Conservation (phyloP, 768 basidiomycete genomes). For the Dictyophora rubrovolvata region DNA sequence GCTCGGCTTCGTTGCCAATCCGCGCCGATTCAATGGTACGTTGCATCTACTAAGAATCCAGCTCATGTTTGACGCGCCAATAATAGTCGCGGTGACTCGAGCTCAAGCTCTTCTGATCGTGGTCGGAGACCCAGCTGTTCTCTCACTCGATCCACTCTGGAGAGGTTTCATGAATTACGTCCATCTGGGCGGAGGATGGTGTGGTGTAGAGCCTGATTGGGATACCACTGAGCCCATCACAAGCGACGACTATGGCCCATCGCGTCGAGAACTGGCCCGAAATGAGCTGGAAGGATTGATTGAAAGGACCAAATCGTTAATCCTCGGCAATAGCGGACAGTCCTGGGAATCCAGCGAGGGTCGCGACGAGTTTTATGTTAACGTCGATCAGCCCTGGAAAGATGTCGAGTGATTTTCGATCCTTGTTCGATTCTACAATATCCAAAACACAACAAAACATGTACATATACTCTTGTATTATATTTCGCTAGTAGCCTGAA, state of each 20-base stretch:
- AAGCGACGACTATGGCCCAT: conserved; percentile 12
- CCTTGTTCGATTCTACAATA: background rate
- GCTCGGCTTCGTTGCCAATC: conserved; percentile 27
- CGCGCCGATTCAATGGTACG: conserved; percentile 31
- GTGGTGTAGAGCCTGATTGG: conserved; percentile 40
- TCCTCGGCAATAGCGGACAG: conserved; percentile 8
- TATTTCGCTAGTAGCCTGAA: too few relatives aligned
- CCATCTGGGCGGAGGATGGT: conserved; percentile 44
- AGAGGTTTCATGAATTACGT: conserved; percentile 50
- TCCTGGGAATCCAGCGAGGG: background rate
- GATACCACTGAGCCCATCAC: conserved; percentile 30
- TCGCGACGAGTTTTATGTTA: conserved; percentile 16
- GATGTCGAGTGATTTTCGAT: conserved; percentile 24
- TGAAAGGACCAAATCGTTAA: conserved; percentile 10
- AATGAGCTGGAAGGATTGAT: conserved; percentile 12
- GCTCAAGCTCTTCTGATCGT: conserved; percentile 51
- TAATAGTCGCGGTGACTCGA: conserved; percentile 48
- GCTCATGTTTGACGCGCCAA: background rate
- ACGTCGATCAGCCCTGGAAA: conserved; percentile 33
- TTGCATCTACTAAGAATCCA: background rate
- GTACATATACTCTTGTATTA: too few relatives aligned
- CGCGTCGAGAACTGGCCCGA: conserved; percentile 11
- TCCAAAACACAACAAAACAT: too few relatives aligned
- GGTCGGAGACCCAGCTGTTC: conserved; percentile 47
- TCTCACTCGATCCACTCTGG: conserved; percentile 57